Base-by-base conservation (phyloP, 345 rosid species). In the Draba incana region DNA sequence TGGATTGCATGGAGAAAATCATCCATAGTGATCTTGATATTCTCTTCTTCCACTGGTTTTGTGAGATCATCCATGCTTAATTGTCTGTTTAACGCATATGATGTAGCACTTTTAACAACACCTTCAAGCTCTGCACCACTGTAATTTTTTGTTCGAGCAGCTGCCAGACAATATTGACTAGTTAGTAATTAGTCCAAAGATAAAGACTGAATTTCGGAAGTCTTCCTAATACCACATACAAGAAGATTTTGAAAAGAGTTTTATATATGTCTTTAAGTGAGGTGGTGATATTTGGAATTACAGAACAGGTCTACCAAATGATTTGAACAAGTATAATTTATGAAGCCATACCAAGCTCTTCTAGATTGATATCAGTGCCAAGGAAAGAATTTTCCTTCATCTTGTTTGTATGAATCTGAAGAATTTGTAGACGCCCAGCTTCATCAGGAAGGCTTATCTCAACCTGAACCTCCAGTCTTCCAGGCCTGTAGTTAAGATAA, bases 101-200 rank as follows among this genome's bases (percentile, higher is more conserved):
- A 95, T 54, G 93, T 96, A 2, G 98, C 99, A 84, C 99, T 92
- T 84, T 92, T 95, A 24, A 89, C 99, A 78, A 86, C 96, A 72
- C 97, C 99, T 83, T 95, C 99, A 73, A 95, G 94, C 79, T 95
- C 99, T 5, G 99, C 99, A 46, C 99, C 99, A 78, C 99, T 92
- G 62, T 82, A 95, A 71, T 95, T 95, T 77, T 95, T 95, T 14
- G 98, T 88, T 62, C 96, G 90, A 77, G 98, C 97, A 81, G 99
- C 98, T 95, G 90, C 68, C 67, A 39, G 52, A 64, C 49, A 63
- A 53, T 46, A 75, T 56, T 47, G 59, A 33, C 33, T 37, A 62
- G 47, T 58, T 44, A 70, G 42, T 47, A 56, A n/a, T 30, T 48
- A 38, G 20, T 57, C 53, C 30, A 41, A 51, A 50, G 8, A 15